Conservation (phyloP, 495 filamentous ascomycete genomes). For the Penicillium paradoxum region DNA sequence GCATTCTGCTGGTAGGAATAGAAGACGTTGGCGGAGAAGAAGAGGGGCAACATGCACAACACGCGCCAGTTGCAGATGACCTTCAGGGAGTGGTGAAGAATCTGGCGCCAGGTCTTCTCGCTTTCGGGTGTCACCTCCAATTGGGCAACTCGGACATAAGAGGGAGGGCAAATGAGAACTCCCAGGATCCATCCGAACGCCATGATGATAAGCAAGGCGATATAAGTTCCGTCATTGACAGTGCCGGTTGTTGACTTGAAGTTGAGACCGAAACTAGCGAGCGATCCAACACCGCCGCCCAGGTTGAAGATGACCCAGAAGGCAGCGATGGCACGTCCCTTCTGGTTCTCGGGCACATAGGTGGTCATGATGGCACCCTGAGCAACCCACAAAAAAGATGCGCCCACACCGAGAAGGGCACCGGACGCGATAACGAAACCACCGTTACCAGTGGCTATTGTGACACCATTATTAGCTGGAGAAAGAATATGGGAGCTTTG, state of each 20-base stretch:
- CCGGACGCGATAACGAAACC: conserved; percentile 69
- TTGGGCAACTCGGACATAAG: conserved; percentile 45
- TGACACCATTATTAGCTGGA: not conserved
- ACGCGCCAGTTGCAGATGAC: conserved; percentile 38
- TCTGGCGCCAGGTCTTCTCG: conserved; percentile 32
- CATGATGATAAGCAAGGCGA: conserved; percentile 46
- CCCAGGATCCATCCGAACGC: conserved; percentile 42
- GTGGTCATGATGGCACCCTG: conserved; percentile 56
- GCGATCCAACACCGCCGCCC: conserved; percentile 45
- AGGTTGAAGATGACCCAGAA: conserved; percentile 57
- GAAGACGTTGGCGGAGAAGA: conserved; percentile 69
- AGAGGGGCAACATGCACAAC: conserved; percentile 46
- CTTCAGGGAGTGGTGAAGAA: conserved; percentile 52
- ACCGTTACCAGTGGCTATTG: conserved; percentile 59
- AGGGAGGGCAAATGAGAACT: conserved; percentile 49
- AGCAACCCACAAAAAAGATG: conserved; percentile 49
- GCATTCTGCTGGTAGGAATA: conserved; percentile 69
- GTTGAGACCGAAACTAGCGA: conserved; percentile 47
- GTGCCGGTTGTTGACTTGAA: conserved; percentile 40
- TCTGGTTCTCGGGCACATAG: conserved; percentile 44
- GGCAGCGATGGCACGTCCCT: conserved; percentile 46
- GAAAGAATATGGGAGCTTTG: not conserved
- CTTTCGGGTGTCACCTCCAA: conserved; percentile 18
- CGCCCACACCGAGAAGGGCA: conserved; percentile 46
- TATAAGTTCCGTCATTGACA: conserved; percentile 46